These are phyloP conservation scores for Psilocybe mexicana DNA, from an alignment of 1,284 basidiomycete genomes.

Conservation along the genomic window DNA sequence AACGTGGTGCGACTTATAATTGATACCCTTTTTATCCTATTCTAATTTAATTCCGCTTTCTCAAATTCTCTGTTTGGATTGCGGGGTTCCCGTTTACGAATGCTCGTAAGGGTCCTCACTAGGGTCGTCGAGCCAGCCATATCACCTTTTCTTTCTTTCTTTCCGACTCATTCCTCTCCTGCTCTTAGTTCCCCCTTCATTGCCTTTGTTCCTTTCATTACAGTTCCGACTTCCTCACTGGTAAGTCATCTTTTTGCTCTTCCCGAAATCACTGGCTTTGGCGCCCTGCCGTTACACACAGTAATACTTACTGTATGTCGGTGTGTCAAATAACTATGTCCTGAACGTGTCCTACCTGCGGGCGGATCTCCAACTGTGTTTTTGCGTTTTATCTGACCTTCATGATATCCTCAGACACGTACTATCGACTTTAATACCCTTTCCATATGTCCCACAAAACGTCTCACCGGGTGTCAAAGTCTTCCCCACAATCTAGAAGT, in stretches of 20 bases:
- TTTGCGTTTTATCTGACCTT: too few relatives aligned
- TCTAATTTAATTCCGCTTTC: slow-evolving; percentile 40
- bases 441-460: slow-evolving; percentile 10
- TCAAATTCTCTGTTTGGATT: slow-evolving; percentile 27
- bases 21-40: slow-evolving; percentile 35
- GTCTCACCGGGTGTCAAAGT: slow-evolving; percentile 5
- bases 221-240: neutral
- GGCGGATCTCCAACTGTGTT: too few relatives aligned
- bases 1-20: slow-evolving; percentile 37
- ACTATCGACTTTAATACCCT: neutral
- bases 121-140: slow-evolving; percentile 32
- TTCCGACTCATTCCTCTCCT: neutral
- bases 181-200: neutral
- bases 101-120: slow-evolving; percentile 17
- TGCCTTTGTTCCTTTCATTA: neutral
- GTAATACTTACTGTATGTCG: neutral
- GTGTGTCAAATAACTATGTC: neutral
- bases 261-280: too few relatives aligned
- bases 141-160: slow-evolving; percentile 29
- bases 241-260: neutral
- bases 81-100: slow-evolving; percentile 18
- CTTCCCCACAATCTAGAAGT: slow-evolving; percentile 4
- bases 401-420: neutral
- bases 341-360: too few relatives aligned
- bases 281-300: too few relatives aligned